A percentile compares a stretch with the other conserved stretches of the same genome.
These are phyloP conservation scores for Penicillium odoratum DNA, from an alignment of 495 filamentous ascomycete species.

Conservation along the genomic window DNA sequence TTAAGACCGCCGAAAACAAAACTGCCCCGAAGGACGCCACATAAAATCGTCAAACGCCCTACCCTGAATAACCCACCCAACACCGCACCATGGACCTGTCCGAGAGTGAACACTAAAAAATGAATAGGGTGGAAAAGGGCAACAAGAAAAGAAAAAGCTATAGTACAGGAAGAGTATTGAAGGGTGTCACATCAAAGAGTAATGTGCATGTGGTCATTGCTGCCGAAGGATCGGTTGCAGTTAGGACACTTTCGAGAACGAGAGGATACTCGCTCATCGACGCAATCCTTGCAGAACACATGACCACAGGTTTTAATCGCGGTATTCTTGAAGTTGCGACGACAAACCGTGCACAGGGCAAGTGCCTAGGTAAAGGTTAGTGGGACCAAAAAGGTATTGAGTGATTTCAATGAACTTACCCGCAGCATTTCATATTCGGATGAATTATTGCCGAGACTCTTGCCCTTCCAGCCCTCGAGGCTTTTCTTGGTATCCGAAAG, in stretches of 20 bases:
- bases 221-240: conserved; percentile 86
- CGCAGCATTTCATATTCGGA: conserved; percentile 80
- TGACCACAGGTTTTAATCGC: conserved; percentile 93
- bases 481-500: conserved; percentile 75
- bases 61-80: conserved; percentile 40
- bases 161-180: conserved; percentile 37
- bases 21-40: conserved; percentile 11
- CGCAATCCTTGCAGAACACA: conserved; percentile 87
- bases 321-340: conserved; percentile 88
- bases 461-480: conserved; percentile 77
- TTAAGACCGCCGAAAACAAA: conserved; percentile 22
- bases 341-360: conserved; percentile 87
- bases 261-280: conserved; percentile 80
- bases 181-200: conserved; percentile 42
- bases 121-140: conserved; percentile 14
- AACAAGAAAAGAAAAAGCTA: conserved; percentile 27
- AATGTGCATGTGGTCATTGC: conserved; percentile 76
- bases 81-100: conserved; percentile 46
- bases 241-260: conserved; percentile 93
- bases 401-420: conserved; percentile 54
- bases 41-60: conserved; percentile 40
- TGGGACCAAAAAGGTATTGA: background rate
- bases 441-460: conserved; percentile 74
- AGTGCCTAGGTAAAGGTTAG: conserved; percentile 63
- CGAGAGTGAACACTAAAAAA: conserved; percentile 30